Evolutionary conservation across 116 monocot genomes (phyloP).

Genomic region (Posidonia oceanica): DNA sequence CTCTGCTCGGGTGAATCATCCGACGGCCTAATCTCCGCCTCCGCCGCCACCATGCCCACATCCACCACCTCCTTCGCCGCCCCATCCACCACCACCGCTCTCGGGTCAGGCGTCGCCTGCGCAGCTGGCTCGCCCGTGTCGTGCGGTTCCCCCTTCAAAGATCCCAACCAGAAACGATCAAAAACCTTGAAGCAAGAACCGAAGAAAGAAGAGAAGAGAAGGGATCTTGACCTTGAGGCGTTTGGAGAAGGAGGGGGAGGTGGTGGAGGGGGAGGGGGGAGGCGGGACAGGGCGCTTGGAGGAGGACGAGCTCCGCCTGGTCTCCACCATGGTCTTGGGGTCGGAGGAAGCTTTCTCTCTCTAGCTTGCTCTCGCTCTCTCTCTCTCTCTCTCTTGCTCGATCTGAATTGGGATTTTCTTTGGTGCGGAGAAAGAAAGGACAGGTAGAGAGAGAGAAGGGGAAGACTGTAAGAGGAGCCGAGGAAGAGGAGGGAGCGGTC

Average conservation of each 20-base stretch:
- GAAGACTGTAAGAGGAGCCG: background rate
- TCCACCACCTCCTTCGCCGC: background rate
- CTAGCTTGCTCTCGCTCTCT: background rate
- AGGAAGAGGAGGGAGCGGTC: too few species aligned
- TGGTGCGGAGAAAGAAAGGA: background rate
- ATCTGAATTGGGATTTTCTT: background rate
- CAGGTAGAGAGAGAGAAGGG: background rate
- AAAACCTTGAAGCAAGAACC: background rate
- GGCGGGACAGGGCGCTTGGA: constrained; percentile 17
- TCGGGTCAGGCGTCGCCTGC: background rate
- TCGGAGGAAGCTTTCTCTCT: background rate
- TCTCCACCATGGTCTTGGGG: constrained; percentile 28
- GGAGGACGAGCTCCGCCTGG: constrained; percentile 32
- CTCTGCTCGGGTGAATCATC: constrained; percentile 5
- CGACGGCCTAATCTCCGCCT: constrained; percentile 1
- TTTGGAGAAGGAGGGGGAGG: constrained; percentile 3
- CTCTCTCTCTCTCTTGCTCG: background rate
- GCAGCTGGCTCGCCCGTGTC: background rate
- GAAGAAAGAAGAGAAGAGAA: too few species aligned
- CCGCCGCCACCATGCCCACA: background rate
- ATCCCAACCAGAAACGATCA: background rate
- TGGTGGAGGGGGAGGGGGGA: constrained; percentile 2
- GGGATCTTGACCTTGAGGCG: constrained; percentile 18
- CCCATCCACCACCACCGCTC: background rate
- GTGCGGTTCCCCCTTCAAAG: background rate